These are phyloP conservation scores for Dendrothele bispora DNA, from an alignment of 768 basidiomycete species.

Conservation along the genomic window DNA sequence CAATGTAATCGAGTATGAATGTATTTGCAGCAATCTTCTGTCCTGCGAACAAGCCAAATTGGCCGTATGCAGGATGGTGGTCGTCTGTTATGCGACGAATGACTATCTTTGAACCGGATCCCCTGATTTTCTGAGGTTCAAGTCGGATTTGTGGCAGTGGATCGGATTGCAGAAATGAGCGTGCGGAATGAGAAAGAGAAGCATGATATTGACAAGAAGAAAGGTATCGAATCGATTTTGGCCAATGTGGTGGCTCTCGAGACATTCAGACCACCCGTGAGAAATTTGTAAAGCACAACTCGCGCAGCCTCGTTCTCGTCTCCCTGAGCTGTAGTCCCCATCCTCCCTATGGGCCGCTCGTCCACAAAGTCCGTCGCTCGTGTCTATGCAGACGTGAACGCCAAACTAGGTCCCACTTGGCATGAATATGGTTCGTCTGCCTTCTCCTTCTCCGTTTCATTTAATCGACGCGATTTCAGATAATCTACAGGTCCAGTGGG, in stretches of 20 bases:
- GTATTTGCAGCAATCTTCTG: conserved; percentile 66
- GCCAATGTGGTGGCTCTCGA: conserved; percentile 45
- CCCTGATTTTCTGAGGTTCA: conserved; percentile 14
- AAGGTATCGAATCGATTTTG: conserved; percentile 55
- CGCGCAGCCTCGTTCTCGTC: conserved; percentile 9
- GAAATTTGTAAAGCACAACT: background rate
- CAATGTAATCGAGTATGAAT: conserved; percentile 76
- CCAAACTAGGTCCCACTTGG: conserved; percentile 86
- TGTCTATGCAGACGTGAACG: conserved; percentile 88
- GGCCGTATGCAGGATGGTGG: conserved; percentile 76
- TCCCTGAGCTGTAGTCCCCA: conserved; percentile 13
- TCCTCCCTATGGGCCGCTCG: conserved; percentile 63
- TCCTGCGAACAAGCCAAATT: conserved; percentile 77
- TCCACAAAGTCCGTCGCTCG: conserved; percentile 79
- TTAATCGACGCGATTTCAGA: conserved; percentile 46
- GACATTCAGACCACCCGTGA: conserved; percentile 9
- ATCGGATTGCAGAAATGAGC: conserved; percentile 33
- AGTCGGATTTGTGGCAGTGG: conserved; percentile 15
- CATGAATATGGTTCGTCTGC: conserved; percentile 83
- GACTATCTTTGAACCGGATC: conserved; percentile 40
- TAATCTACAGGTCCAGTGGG: conserved; percentile 97
- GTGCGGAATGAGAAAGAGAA: conserved; percentile 49
- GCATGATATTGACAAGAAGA: conserved; percentile 51
- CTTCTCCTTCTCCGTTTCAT: conserved; percentile 17
- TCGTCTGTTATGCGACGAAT: conserved; percentile 57